Evolutionary conservation across 176 grass and related monocot genomes (phyloP).

Genomic region (Aegilops umbellulata): DNA sequence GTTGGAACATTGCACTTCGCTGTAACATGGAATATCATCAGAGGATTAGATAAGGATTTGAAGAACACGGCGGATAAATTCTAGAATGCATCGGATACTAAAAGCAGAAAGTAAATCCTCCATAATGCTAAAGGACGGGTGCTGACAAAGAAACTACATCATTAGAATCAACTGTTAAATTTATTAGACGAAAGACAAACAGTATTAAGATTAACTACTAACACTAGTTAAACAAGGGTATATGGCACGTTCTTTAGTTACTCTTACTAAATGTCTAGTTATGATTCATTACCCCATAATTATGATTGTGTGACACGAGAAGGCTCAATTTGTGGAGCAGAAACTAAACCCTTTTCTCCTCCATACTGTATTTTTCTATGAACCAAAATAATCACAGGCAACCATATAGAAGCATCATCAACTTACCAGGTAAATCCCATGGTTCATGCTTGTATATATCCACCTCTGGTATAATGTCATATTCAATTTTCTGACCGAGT

Average conservation of each 20-base stretch:
- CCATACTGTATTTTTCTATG: not conserved
- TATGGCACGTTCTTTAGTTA: not conserved
- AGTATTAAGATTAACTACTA: not conserved
- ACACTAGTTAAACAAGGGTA: not conserved
- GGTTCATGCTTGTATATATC: conserved; percentile 99
- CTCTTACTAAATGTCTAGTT: not conserved
- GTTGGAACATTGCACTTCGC: conserved; percentile 60
- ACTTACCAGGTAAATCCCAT: conserved; percentile 93
- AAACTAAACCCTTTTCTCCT: not conserved
- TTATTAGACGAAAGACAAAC: too few relatives aligned
- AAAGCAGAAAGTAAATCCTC: not conserved
- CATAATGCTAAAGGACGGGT: not conserved
- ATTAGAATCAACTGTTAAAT: not conserved
- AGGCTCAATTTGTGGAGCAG: not conserved
- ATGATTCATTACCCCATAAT: not conserved
- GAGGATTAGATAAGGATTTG: conserved; percentile 19
- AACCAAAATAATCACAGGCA: not conserved
- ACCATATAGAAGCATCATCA: not conserved
- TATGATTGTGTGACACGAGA: not conserved
- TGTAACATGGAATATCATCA: conserved; percentile 35
- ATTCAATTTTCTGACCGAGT: conserved; percentile 59
- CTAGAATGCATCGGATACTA: not conserved
- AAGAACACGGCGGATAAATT: not conserved
- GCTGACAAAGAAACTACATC: conserved; percentile 13
- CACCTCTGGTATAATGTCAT: conserved; percentile 64